Base-by-base conservation (phyloP, 768 basidiomycete species). In the Aureoboletus auriporus region DNA sequence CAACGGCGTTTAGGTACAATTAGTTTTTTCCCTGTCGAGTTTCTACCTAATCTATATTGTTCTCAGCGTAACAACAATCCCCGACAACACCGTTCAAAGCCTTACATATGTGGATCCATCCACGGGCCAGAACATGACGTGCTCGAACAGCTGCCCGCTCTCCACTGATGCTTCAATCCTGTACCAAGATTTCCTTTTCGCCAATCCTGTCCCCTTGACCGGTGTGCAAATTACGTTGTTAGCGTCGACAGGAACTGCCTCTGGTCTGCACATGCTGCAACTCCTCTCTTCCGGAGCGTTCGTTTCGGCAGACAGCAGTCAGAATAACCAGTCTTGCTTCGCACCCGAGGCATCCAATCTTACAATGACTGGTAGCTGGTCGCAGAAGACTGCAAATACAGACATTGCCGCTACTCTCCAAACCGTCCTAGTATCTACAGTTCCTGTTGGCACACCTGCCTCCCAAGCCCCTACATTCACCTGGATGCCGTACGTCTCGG, bases 151-250 rank as follows among this genome's bases (percentile, higher is more conserved):
- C 17, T 99, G 96, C 65, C 91, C 93, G 0, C 75, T 99, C 35
- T 81, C 82, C 5, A 82, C 82, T 39, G 81, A 96, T 63, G 65
- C 87, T 3, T 76, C 81, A 10, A 69, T 97, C 48, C 76, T 80
- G 1, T 98, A 92, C 63, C 93, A 98, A 66, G 96, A 99, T 67
- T 99, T 96, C 71, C 70, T 96, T 36, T 97, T 98, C 65, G 67
- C 75, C 42, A 63, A 66, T 8, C 67, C 77, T 6, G 63, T 79
- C 30, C 69, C 74, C n/a, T 79, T 97, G 57, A 96, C 93, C 6
- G 96, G 96, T 42, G 81, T 96, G 52, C 86, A 94, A 66, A 74
- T 99, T 59, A 86, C 82, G 46, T 73, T 98, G 16, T 81, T 84
- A 8, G 70, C 75, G 40, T 95, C 86, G 77, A 76, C 71, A 39